Evolutionary conservation across 257 asterid genomes (phyloP).

Genomic region (Solanum habrochaites): DNA sequence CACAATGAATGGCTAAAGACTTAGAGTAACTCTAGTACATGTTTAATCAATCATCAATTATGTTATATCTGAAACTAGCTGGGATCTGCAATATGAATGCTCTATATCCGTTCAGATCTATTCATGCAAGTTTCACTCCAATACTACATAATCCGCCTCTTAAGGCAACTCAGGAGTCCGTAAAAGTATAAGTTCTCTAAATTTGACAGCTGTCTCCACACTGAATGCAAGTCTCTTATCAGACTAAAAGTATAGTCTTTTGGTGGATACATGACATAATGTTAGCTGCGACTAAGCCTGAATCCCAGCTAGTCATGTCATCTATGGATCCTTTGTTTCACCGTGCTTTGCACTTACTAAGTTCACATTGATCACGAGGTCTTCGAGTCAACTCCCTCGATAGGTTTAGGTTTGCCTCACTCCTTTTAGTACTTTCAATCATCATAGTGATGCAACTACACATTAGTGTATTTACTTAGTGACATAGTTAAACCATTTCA

Average conservation of each 20-base stretch:
- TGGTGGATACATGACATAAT: not conserved
- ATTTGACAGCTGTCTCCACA: not conserved
- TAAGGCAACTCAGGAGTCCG: not conserved
- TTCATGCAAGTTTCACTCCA: not conserved
- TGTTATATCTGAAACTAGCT: not conserved
- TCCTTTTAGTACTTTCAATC: not conserved
- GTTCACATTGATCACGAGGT: not conserved
- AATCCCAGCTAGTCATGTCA: not conserved
- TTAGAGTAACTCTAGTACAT: not conserved
- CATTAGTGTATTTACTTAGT: not conserved
- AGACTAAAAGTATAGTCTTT: not conserved
- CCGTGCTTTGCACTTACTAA: not conserved
- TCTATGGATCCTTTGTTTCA: not conserved
- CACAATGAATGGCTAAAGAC: not conserved
- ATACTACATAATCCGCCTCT: not conserved
- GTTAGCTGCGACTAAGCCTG: not conserved
- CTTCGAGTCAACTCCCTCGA: not conserved
- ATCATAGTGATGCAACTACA: not conserved
- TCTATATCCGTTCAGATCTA: not conserved
- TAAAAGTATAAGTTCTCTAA: not conserved
- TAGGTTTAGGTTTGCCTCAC: not conserved
- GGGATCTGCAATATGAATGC: not conserved
- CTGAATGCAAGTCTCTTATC: not conserved
- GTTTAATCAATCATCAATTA: not conserved
- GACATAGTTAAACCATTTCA: not conserved